Percentiles rank a stretch among this genome's conserved stretches.
These are phyloP conservation scores for Apophysomyces trapeziformis DNA, from an alignment of 371 early-diverging fungal genomes.

Conservation along the genomic window DNA sequence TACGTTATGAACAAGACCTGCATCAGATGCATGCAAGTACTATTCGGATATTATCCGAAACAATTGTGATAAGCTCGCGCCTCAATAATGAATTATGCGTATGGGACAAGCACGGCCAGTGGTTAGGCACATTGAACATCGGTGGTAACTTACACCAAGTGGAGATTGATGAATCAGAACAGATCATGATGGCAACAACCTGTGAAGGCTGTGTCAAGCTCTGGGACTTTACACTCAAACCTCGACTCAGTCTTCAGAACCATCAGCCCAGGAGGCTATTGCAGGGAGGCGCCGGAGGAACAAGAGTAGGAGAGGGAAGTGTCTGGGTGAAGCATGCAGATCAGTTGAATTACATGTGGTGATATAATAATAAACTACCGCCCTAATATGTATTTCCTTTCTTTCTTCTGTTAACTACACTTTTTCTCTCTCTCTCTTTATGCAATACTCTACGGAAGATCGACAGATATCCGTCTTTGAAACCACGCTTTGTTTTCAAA, in stretches of 20 bases:
- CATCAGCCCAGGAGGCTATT: conserved; percentile 10
- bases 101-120: conserved; percentile 1
- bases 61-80: conserved; percentile 12
- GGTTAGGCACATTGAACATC: neutral
- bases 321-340: conserved; percentile 17
- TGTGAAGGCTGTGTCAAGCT: conserved; percentile 12
- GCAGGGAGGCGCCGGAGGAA: conserved; percentile 12
- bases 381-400: conserved; percentile 2
- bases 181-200: conserved; percentile 15
- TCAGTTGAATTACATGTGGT: conserved; percentile 12
- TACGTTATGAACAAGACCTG: conserved; percentile 12
- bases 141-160: conserved; percentile 14
- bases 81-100: conserved; percentile 7
- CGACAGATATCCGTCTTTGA: conserved; percentile 41
- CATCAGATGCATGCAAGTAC: conserved; percentile 10
- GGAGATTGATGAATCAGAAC: conserved; percentile 4
- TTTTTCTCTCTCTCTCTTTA: conserved; percentile 16
- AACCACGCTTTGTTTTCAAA: conserved; percentile 40
- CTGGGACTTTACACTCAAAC: conserved; percentile 13
- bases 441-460: conserved; percentile 22
- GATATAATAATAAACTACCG: conserved; percentile 16
- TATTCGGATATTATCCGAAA: conserved; percentile 10
- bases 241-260: conserved; percentile 10
- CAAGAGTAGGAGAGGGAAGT: conserved; percentile 14
- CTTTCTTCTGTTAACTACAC: conserved; percentile 5